A percentile compares a stretch with the other conserved stretches of the same genome.
Conservation (phyloP, 352 stramenopile species). For the Phytophthora kernoviae region DNA sequence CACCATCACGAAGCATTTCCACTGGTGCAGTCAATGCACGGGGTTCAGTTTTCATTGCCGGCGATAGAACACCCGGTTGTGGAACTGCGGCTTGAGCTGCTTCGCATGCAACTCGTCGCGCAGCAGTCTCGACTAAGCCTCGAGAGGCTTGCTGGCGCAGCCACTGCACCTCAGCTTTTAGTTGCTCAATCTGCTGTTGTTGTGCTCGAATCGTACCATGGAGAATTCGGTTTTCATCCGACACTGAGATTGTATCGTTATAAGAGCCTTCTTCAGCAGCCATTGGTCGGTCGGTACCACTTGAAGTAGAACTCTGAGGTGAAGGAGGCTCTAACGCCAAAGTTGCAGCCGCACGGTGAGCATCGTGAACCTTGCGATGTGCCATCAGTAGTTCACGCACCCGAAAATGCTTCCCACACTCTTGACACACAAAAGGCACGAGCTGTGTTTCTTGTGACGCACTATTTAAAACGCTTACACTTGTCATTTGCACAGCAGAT, state of each 20-base stretch:
- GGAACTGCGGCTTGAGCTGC: background rate
- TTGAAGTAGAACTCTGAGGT: conserved; percentile 14
- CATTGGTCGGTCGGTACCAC: conserved; percentile 7
- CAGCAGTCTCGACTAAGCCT: conserved; percentile 11
- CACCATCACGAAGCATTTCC: conserved; percentile 58
- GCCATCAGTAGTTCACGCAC: conserved; percentile 37
- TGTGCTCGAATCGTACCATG: conserved; percentile 49
- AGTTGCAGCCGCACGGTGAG: conserved; percentile 19
- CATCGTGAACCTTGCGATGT: conserved; percentile 23
- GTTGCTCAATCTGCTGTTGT: conserved; percentile 48
- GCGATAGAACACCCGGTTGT: background rate
- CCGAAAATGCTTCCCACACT: conserved; percentile 38
- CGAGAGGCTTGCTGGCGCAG: conserved; percentile 24
- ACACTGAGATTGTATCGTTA: conserved; percentile 1
- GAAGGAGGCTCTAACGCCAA: conserved; percentile 16
- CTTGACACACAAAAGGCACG: conserved; percentile 23
- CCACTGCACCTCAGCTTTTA: conserved; percentile 42
- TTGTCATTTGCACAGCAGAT: conserved; percentile 5
- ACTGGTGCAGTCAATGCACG: conserved; percentile 48
- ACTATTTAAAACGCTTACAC: background rate
- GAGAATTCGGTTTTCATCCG: conserved; percentile 25
- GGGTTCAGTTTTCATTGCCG: conserved; percentile 5
- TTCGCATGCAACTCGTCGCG: conserved; percentile 4
- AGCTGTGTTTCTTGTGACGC: background rate
- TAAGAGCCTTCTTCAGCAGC: background rate